Evolutionary conservation across 352 stramenopile genomes (phyloP).

Genomic region (Aphanomyces cochlioides): DNA sequence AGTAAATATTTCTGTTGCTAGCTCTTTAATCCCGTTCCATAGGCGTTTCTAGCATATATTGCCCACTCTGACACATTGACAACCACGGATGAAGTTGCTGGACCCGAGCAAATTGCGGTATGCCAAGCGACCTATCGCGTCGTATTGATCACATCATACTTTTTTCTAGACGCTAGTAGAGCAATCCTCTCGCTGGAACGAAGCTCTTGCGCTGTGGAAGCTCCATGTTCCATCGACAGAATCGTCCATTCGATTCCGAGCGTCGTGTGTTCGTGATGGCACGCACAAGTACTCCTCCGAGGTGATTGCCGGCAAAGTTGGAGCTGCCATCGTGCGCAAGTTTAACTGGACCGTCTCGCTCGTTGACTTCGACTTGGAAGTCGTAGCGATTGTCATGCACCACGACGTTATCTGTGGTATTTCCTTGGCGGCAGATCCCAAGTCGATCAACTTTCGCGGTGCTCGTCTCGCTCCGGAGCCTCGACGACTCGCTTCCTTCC

Average conservation of each 20-base stretch:
- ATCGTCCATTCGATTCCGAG: constrained; percentile 53
- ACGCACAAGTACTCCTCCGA: constrained; percentile 72
- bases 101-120: constrained; percentile 61
- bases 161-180: constrained; percentile 44
- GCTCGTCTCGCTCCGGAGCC: not conserved
- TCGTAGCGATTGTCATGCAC: constrained; percentile 73
- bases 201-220: constrained; percentile 57
- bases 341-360: constrained; percentile 64
- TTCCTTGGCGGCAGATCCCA: constrained; percentile 52
- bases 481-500: constrained; percentile 36
- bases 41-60: constrained; percentile 55
- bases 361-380: constrained; percentile 60
- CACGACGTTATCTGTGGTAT: constrained; percentile 47
- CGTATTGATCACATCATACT: not conserved
- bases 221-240: constrained; percentile 36
- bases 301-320: constrained; percentile 57
- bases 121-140: constrained; percentile 27
- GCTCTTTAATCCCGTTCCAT: not conserved
- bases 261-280: constrained; percentile 73
- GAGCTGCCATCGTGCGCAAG: constrained; percentile 44
- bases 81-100: constrained; percentile 41
- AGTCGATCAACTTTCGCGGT: constrained; percentile 30
- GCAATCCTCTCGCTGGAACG: constrained; percentile 46
- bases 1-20: constrained; percentile 11
- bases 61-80: constrained; percentile 52